Conservation (phyloP, 1,139 yeast genomes). For the Magnusiomyces fungicola region DNA sequence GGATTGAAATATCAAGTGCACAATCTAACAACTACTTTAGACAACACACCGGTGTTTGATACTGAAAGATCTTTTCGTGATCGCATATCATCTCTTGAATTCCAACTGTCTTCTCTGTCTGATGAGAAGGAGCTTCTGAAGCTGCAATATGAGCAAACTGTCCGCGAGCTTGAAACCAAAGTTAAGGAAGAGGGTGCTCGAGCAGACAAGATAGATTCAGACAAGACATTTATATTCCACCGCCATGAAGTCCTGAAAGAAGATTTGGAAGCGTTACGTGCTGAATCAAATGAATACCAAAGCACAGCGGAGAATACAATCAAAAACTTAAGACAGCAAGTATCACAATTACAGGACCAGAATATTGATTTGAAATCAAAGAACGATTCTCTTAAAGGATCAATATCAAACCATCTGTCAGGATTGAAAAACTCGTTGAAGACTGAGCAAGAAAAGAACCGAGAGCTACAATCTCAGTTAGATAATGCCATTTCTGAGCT, state of each 20-base stretch:
- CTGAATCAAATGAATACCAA: conserved; percentile 23
- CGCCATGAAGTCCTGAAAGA: conserved; percentile 32
- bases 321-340: conserved; percentile 17
- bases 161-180: conserved; percentile 29
- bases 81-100: conserved; percentile 27
- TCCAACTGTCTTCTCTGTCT: conserved; percentile 29
- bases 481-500: conserved; percentile 5
- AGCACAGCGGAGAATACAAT: conserved; percentile 21
- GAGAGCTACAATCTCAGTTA: conserved; percentile 14
- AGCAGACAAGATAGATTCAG: conserved; percentile 33
- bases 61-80: conserved; percentile 14
- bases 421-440: neutral
- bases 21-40: no score
- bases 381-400: conserved; percentile 4
- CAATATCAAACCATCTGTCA: no score
- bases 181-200: conserved; percentile 30
- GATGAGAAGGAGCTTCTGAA: conserved; percentile 31
- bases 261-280: conserved; percentile 29
- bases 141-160: conserved; percentile 30
- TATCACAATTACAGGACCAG: conserved; percentile 18
- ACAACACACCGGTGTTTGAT: neutral
- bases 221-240: conserved; percentile 38
- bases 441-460: neutral
- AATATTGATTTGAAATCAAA: conserved; percentile 14
- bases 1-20: no score